Evolutionary conservation across 306 rosid species (phyloP).

Genomic region (Vigna hirtella): DNA sequence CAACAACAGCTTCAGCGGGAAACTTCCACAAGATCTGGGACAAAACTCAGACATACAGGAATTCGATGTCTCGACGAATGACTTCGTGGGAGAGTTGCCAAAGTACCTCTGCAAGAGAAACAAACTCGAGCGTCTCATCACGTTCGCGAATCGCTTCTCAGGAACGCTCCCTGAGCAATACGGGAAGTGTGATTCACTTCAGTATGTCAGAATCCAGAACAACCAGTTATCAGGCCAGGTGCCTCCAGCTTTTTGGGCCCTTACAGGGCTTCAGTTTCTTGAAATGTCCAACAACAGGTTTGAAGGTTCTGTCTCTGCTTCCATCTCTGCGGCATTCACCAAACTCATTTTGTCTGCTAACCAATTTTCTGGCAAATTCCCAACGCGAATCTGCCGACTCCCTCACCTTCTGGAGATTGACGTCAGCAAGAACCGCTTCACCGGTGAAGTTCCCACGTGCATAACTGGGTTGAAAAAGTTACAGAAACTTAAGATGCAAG

Average conservation of each 20-base stretch:
- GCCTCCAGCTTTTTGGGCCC: conserved; percentile 65
- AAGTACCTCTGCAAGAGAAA: conserved; percentile 62
- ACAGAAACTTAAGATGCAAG: conserved; percentile 70
- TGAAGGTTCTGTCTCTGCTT: conserved; percentile 55
- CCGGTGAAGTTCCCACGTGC: conserved; percentile 68
- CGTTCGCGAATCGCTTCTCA: conserved; percentile 62
- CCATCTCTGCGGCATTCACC: conserved; percentile 46
- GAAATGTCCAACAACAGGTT: conserved; percentile 60
- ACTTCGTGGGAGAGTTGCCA: conserved; percentile 67
- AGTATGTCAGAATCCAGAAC: conserved; percentile 65
- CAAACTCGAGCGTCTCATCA: conserved; percentile 51
- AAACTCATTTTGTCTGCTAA: conserved; percentile 53
- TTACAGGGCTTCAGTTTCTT: conserved; percentile 47
- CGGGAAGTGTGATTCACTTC: conserved; percentile 58
- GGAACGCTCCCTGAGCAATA: conserved; percentile 59
- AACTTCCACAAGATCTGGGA: conserved; percentile 67
- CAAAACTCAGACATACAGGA: conserved; percentile 50
- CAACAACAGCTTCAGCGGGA: conserved; percentile 79
- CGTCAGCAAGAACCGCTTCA: conserved; percentile 58
- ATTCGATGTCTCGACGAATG: conserved; percentile 78
- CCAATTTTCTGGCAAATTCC: conserved; percentile 62
- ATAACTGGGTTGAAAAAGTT: conserved; percentile 60
- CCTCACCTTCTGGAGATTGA: conserved; percentile 51
- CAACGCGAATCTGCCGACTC: conserved; percentile 59
- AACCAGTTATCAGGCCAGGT: conserved; percentile 65